Conservation (phyloP, 371 early-diverging fungal genomes). For the Quaeritorhiza haematococci region DNA sequence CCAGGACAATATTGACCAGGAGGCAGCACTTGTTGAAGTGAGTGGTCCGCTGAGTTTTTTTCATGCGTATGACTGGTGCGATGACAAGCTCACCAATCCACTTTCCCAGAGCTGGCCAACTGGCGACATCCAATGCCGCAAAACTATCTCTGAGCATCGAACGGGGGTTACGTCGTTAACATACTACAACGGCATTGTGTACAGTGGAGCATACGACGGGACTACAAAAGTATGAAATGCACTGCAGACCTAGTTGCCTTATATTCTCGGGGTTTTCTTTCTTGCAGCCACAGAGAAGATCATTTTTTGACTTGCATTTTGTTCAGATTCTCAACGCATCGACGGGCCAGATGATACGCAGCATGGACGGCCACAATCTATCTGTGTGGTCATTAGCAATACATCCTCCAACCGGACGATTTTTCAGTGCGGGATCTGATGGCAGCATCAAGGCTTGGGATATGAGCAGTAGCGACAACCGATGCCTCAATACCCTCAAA, state of each 20-base stretch:
- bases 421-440: slow-evolving; percentile 58
- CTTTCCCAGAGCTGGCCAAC: slow-evolving; percentile 14
- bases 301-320: background rate
- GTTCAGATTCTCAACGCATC: slow-evolving; percentile 40
- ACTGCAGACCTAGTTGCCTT: background rate
- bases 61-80: too few relatives aligned
- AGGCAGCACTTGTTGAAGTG: too few relatives aligned
- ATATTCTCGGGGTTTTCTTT: too few relatives aligned
- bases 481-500: background rate
- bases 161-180: slow-evolving; percentile 61
- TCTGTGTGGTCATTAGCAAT: slow-evolving; percentile 64
- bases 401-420: slow-evolving; percentile 32
- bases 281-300: background rate
- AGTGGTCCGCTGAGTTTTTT: too few relatives aligned
- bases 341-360: slow-evolving; percentile 35
- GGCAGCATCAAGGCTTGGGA: slow-evolving; percentile 52
- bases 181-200: slow-evolving; percentile 39
- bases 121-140: slow-evolving; percentile 42
- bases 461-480: background rate
- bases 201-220: slow-evolving; percentile 61
- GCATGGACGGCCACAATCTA: slow-evolving; percentile 46
- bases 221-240: slow-evolving; percentile 36
- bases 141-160: slow-evolving; percentile 48
- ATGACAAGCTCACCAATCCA: too few relatives aligned
- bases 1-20: too few relatives aligned